Conservation (phyloP, 2,329 filamentous ascomycete species). For the Botrytis hyacinthi region DNA sequence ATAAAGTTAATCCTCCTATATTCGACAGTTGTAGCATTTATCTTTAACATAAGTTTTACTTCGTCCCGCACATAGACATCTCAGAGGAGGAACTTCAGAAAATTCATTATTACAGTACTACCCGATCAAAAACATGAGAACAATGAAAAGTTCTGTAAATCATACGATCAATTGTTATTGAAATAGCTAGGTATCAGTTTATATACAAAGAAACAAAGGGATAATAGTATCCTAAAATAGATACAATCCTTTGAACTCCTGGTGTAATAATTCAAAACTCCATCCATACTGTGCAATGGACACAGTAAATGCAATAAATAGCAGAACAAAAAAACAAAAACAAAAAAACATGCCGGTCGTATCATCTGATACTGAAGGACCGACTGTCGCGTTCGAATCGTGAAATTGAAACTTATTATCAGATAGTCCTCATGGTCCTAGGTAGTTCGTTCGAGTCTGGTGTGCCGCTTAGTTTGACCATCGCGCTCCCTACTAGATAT, state of each 20-base stretch:
- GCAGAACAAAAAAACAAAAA: background rate
- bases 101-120: background rate
- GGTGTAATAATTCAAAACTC: background rate
- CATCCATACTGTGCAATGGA: background rate
- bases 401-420: background rate
- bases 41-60: background rate
- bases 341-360: background rate
- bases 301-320: too few relatives aligned
- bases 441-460: background rate
- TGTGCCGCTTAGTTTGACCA: background rate
- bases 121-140: background rate
- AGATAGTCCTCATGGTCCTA: background rate
- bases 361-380: background rate
- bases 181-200: background rate
- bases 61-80: background rate
- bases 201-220: background rate
- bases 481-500: background rate
- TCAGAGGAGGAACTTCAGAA: background rate
- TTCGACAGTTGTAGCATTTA: background rate
- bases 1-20: background rate
- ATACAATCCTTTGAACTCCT: background rate
- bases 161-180: background rate
- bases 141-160: background rate
- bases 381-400: background rate
- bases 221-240: background rate